Percentiles rank a stretch among this genome's conserved stretches.
Conservation (phyloP, 1,139 yeast genomes). For the Meyerozyma guilliermondii region DNA sequence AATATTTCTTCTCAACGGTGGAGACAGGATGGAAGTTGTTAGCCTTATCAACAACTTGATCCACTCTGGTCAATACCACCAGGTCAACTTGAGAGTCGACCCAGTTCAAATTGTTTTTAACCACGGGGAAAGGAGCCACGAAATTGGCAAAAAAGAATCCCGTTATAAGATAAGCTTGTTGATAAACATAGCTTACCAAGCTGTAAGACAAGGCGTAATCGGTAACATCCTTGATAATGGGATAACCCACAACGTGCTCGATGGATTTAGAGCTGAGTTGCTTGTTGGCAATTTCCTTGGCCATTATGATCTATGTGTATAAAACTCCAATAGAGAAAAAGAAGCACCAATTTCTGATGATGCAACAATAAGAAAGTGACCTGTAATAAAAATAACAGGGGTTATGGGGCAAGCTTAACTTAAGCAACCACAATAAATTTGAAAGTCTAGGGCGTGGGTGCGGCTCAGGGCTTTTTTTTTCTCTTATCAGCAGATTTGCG, state of each 20-base stretch:
- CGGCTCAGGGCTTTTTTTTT: background rate
- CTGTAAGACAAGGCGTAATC: conserved; percentile 23
- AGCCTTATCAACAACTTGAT: conserved; percentile 15
- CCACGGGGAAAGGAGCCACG: conserved; percentile 18
- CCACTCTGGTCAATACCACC: conserved; percentile 20
- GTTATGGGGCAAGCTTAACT: background rate
- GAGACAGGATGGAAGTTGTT: conserved; percentile 12
- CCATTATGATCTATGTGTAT: conserved; percentile 1
- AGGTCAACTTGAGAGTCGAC: conserved; percentile 26
- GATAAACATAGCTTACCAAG: conserved; percentile 19
- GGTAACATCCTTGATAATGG: conserved; percentile 19
- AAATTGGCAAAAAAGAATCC: conserved; percentile 16
- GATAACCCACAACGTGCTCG: conserved; percentile 30
- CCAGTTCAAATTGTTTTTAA: conserved; percentile 20
- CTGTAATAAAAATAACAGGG: background rate
- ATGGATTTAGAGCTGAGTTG: conserved; percentile 31
- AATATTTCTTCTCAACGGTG: conserved; percentile 19
- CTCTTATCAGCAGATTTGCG: background rate
- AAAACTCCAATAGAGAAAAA: background rate
- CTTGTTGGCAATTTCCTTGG: conserved; percentile 9
- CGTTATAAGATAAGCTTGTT: conserved; percentile 13
- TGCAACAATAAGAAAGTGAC: background rate
- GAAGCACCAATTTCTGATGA: background rate
- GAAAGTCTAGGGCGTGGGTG: background rate
- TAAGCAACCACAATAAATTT: background rate